Conservation (phyloP, 1,284 basidiomycete genomes). For the Rhizoctonia solani region DNA sequence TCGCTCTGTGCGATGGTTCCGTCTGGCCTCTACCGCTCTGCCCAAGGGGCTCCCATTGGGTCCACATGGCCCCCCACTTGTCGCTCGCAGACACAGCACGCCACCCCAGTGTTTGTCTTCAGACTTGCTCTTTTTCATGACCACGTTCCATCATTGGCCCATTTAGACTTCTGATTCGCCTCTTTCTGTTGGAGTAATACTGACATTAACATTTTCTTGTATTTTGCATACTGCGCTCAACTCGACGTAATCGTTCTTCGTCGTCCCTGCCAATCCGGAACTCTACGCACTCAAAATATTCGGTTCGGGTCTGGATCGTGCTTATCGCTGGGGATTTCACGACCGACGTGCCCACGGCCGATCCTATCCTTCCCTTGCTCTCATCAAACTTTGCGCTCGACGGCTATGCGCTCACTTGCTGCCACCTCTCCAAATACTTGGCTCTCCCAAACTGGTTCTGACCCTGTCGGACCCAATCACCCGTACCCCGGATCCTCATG, state of each 20-base stretch:
- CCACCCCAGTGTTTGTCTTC: neutral
- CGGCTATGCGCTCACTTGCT: slow-evolving; percentile 12
- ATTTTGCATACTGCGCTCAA: neutral
- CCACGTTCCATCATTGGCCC: neutral
- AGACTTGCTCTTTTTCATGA: neutral
- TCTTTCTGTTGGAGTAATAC: too few species aligned
- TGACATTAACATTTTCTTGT: neutral
- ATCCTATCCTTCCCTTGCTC: slow-evolving; percentile 20
- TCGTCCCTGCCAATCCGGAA: slow-evolving; percentile 1
- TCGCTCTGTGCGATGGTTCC: neutral
- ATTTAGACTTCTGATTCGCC: neutral
- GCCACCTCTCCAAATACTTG: slow-evolving; percentile 1
- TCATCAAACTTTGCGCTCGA: slow-evolving; percentile 10
- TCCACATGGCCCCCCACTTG: neutral
- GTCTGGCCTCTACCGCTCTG: too few species aligned
- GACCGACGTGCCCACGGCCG: slow-evolving; percentile 21
- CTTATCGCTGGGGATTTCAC: slow-evolving; percentile 11
- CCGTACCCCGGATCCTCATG: neutral
- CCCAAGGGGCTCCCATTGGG: neutral
- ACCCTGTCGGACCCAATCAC: slow-evolving; percentile 11
- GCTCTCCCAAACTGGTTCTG: neutral
- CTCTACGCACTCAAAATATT: slow-evolving; percentile 29
- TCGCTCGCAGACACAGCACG: too few species aligned
- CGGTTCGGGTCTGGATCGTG: slow-evolving; percentile 7
- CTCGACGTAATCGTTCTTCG: neutral